phyloP scores from a whole-genome alignment of 2,329 filamentous ascomycete species.

The Fusarium protoensiforme region DNA sequence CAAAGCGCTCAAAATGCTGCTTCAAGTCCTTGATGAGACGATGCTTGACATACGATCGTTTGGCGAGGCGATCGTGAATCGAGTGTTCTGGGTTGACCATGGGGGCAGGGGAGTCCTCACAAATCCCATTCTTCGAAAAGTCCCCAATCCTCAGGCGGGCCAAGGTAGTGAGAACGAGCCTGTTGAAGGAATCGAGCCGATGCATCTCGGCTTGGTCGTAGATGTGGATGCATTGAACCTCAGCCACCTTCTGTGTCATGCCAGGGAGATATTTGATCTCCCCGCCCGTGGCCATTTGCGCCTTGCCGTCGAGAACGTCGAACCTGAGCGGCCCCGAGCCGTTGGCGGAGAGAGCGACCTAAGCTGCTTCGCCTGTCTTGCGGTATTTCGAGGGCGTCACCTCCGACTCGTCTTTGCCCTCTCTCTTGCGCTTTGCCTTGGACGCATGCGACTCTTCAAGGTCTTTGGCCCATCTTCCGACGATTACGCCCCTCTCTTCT shows the following conservation, averaged over 20 bases:
- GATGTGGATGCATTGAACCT: not conserved
- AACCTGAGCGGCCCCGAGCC: not conserved
- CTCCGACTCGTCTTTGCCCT: not conserved
- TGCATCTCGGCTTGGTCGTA: not conserved
- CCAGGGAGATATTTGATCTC: not conserved
- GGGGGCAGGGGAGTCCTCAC: not conserved
- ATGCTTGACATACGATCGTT: not conserved
- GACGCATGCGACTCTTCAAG: not conserved
- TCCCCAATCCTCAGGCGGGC: not conserved
- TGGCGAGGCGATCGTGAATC: not conserved
- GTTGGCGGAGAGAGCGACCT: not conserved
- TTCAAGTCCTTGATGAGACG: not conserved
- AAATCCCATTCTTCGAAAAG: not conserved
- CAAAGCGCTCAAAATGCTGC: not conserved
- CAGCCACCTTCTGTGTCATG: not conserved
- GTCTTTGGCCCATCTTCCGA: not conserved
- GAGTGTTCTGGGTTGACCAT: not conserved
- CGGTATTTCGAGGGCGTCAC: not conserved
- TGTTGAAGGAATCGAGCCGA: not conserved
- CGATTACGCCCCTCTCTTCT: not conserved
- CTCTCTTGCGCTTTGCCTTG: not conserved
- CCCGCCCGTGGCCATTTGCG: not conserved
- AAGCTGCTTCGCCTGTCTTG: not conserved
- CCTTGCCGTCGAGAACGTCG: not conserved
- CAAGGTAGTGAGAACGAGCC: not conserved